A percentile compares a stretch with the other conserved stretches of the same genome.
Conservation (phyloP, 805 yeast species). For the Blastobotrys peoriensis region DNA sequence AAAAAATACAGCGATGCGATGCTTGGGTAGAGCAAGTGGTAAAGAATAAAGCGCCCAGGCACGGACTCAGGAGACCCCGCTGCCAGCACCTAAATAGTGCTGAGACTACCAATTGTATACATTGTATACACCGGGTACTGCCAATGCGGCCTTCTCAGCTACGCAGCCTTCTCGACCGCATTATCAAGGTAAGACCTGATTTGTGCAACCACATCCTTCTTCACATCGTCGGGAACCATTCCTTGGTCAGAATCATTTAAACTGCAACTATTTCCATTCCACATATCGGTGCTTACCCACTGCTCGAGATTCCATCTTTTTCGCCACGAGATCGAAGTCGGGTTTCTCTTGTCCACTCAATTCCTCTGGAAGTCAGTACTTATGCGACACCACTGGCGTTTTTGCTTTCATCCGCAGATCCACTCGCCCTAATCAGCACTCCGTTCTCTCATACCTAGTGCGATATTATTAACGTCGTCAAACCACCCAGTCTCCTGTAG, state of each 20-base stretch:
- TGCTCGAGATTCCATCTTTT: slow-evolving; percentile 58
- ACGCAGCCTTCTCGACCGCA: slow-evolving; percentile 16
- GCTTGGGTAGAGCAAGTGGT: no score
- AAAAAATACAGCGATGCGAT: no score
- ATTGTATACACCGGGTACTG: no score
- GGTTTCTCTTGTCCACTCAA: slow-evolving; percentile 39
- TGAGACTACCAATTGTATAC: no score
- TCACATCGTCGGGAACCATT: slow-evolving; percentile 63
- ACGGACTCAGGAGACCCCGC: no score
- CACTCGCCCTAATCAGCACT: no score
- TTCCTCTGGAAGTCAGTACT: slow-evolving; percentile 24
- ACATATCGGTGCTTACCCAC: slow-evolving; percentile 37
- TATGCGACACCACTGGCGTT: not conserved
- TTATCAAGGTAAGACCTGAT: slow-evolving; percentile 32
- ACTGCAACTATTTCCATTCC: not conserved
- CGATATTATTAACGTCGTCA: slow-evolving; percentile 60
- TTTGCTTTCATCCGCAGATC: slow-evolving; percentile 2
- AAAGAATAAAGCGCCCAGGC: no score
- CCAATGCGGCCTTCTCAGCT: no score
- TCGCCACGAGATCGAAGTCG: slow-evolving; percentile 48
- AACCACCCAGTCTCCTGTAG: slow-evolving; percentile 82
- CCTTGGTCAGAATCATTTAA: slow-evolving; percentile 7
- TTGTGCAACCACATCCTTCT: slow-evolving; percentile 50
- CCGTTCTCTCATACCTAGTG: slow-evolving; percentile 48
- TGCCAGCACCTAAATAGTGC: no score